Conservation (phyloP, 164 flowering plant genomes). For the Vitis amurensis region DNA sequence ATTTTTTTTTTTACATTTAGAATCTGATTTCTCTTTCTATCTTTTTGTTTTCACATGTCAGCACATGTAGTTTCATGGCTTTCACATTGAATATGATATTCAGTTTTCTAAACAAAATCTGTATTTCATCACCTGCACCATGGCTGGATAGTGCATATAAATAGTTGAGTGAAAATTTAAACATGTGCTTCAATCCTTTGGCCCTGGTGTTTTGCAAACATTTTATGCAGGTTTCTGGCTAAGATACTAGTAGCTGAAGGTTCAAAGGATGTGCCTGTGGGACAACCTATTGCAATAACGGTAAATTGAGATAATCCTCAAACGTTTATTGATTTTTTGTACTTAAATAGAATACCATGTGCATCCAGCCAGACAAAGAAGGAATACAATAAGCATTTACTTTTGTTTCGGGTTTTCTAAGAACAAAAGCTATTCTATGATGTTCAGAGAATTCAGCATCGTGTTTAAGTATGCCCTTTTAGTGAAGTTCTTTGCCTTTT, state of each 20-base stretch:
- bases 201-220: background rate
- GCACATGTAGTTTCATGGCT: background rate
- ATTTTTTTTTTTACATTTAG: background rate
- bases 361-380: background rate
- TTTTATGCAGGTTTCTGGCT: conserved; percentile 53
- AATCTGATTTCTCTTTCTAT: background rate
- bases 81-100: background rate
- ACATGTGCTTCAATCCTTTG: background rate
- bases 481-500: no score
- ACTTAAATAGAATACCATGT: background rate
- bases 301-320: conserved; percentile 23
- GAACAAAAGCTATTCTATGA: background rate
- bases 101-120: background rate
- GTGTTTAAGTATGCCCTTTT: no score
- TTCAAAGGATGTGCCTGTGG: conserved; percentile 66
- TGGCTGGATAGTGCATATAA: background rate
- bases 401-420: background rate
- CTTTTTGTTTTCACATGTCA: background rate
- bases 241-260: conserved; percentile 65
- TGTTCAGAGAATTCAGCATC: background rate
- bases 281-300: conserved; percentile 66
- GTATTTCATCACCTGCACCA: background rate
- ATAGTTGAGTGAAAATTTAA: background rate
- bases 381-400: no score
- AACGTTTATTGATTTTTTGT: conserved; percentile 1